Evolutionary conservation across 1,139 yeast species (phyloP).

Genomic region (Diutina rugosa): DNA sequence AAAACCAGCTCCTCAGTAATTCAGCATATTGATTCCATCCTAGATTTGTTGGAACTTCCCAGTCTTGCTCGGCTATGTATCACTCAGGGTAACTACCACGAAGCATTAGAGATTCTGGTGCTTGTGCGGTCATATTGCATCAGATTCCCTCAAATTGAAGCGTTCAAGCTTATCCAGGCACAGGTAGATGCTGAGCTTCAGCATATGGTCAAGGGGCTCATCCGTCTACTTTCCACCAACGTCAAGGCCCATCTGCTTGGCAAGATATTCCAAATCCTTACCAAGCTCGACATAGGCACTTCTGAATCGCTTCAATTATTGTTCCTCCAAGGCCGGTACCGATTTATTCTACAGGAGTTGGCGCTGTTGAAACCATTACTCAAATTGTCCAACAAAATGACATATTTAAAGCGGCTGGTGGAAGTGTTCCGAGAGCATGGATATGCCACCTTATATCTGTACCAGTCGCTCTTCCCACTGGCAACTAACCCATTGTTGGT

Average conservation of each 20-base stretch:
- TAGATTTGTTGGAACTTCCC: constrained; percentile 76
- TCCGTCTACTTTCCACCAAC: constrained; percentile 60
- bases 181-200: constrained; percentile 47
- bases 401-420: constrained; percentile 63
- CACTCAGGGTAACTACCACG: constrained; percentile 76
- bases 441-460: constrained; percentile 59
- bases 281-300: constrained; percentile 38
- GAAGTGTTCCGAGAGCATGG: constrained; percentile 79
- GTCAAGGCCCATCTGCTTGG: constrained; percentile 65
- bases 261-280: constrained; percentile 66
- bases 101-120: constrained; percentile 69
- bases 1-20: constrained; percentile 26
- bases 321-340: constrained; percentile 42
- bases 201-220: constrained; percentile 54
- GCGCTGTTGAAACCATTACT: constrained; percentile 42
- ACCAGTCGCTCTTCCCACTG: constrained; percentile 46
- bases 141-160: constrained; percentile 50
- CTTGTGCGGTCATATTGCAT: constrained; percentile 55
- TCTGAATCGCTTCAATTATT: constrained; percentile 23
- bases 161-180: constrained; percentile 41
- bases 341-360: constrained; percentile 48
- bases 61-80: constrained; percentile 75
- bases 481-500: constrained; percentile 9
- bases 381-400: constrained; percentile 33
- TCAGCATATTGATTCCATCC: constrained; percentile 55